These are phyloP conservation scores for Phytophthora cryptogea DNA, from an alignment of 352 stramenopile species.

Conservation along the genomic window DNA sequence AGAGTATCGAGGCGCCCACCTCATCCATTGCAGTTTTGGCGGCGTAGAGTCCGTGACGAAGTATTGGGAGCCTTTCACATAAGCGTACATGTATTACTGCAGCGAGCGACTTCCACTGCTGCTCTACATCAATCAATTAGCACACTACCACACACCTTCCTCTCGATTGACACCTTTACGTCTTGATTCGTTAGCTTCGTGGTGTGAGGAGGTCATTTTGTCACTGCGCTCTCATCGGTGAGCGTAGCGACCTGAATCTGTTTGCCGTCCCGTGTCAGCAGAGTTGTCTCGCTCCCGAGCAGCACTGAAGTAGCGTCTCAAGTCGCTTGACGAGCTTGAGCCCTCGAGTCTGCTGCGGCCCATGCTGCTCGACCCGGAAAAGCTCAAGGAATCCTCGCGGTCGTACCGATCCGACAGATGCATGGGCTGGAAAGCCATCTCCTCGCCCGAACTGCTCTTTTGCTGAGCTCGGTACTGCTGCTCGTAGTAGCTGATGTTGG, in stretches of 20 bases:
- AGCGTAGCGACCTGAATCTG: background rate
- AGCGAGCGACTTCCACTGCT: slow-evolving; percentile 1
- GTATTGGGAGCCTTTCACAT: slow-evolving; percentile 1
- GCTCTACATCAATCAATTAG: background rate
- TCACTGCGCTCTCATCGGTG: background rate
- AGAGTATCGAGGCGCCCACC: no score
- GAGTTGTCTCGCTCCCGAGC: slow-evolving; percentile 25
- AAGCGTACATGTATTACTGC: slow-evolving; percentile 10
- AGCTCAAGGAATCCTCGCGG: slow-evolving; percentile 29
- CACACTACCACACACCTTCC: background rate
- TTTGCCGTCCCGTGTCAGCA: slow-evolving; percentile 4
- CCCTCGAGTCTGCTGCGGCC: slow-evolving; percentile 18
- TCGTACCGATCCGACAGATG: slow-evolving; percentile 28
- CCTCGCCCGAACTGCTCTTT: slow-evolving; percentile 31
- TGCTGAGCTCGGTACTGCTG: slow-evolving; percentile 31
- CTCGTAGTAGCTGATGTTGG: slow-evolving; percentile 44
- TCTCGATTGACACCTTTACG: no score
- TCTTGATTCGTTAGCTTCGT: no score
- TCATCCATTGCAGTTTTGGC: no score
- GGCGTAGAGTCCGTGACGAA: background rate
- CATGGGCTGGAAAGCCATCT: slow-evolving; percentile 32
- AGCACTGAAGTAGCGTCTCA: slow-evolving; percentile 23
- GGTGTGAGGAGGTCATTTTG: no score
- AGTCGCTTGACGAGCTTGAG: slow-evolving; percentile 15
- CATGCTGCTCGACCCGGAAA: slow-evolving; percentile 31